These are phyloP conservation scores for Metschnikowia lochheadii DNA, from an alignment of 805 yeast genomes.

Conservation along the genomic window DNA sequence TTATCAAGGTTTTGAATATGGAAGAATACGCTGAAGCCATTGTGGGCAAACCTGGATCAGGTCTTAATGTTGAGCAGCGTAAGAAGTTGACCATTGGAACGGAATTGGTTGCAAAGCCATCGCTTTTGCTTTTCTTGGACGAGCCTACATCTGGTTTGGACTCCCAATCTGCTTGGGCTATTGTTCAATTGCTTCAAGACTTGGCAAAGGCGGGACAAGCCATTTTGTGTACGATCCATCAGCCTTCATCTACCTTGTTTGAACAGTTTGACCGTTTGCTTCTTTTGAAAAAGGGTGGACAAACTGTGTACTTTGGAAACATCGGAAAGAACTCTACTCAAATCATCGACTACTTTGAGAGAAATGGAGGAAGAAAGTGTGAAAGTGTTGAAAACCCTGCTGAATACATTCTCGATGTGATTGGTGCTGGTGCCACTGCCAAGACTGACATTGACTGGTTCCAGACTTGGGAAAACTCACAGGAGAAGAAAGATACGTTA, in stretches of 20 bases:
- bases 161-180: conserved; percentile 52
- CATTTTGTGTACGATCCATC: conserved; percentile 56
- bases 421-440: conserved; percentile 19
- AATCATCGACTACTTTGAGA: conserved; percentile 13
- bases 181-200: conserved; percentile 46
- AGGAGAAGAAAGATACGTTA: conserved; percentile 8
- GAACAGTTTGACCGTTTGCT: conserved; percentile 60
- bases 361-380: conserved; percentile 14
- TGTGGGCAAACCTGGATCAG: conserved; percentile 44
- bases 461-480: conserved; percentile 14
- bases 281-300: conserved; percentile 30
- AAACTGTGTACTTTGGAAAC: conserved; percentile 19
- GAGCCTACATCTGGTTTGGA: conserved; percentile 42
- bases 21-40: conserved; percentile 50
- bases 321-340: conserved; percentile 13
- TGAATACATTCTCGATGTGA: conserved; percentile 17
- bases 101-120: conserved; percentile 53
- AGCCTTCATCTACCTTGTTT: conserved; percentile 46
- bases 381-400: conserved; percentile 15
- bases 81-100: conserved; percentile 53
- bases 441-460: conserved; percentile 13
- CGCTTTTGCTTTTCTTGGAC: conserved; percentile 45
- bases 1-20: conserved; percentile 51
- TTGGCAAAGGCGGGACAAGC: conserved; percentile 53
- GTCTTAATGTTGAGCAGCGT: conserved; percentile 52